phyloP scores from a whole-genome alignment of 768 basidiomycete species.

The Boletales sp. region DNA sequence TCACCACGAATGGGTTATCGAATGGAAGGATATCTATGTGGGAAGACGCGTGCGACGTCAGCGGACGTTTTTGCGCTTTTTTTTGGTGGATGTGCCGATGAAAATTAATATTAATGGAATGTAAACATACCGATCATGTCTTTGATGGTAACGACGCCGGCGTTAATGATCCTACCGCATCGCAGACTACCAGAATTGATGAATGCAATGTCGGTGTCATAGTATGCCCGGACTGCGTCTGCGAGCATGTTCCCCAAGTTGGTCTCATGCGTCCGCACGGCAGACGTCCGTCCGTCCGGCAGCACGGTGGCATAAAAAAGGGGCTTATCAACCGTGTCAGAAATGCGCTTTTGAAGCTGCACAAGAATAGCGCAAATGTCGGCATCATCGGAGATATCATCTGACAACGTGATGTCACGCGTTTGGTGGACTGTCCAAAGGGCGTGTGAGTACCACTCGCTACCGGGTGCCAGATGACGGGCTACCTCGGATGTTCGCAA shows the following conservation, averaged over 20 bases:
- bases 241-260: conserved; percentile 6
- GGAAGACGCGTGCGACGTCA: too few relatives aligned
- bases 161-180: conserved; percentile 6
- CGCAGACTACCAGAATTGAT: conserved; percentile 4
- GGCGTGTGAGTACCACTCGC: background rate
- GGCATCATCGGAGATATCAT: conserved; percentile 5
- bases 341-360: background rate
- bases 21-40: conserved; percentile 1
- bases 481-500: background rate
- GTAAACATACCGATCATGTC: conserved; percentile 13
- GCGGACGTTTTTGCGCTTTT: background rate
- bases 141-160: conserved; percentile 2
- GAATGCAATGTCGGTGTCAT: conserved; percentile 13
- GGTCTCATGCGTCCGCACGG: conserved; percentile 1
- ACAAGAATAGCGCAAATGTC: background rate
- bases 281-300: conserved; percentile 3
- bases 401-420: conserved; percentile 2
- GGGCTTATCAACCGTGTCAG: background rate
- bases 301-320: conserved; percentile 3
- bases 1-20: conserved; percentile 5
- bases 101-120: too few relatives aligned
- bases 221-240: conserved; percentile 18
- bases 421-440: background rate
- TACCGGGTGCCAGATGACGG: background rate
- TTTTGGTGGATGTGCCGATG: background rate